Evolutionary conservation across 164 flowering plant genomes (phyloP).

Genomic region (Brasenia schreberi): DNA sequence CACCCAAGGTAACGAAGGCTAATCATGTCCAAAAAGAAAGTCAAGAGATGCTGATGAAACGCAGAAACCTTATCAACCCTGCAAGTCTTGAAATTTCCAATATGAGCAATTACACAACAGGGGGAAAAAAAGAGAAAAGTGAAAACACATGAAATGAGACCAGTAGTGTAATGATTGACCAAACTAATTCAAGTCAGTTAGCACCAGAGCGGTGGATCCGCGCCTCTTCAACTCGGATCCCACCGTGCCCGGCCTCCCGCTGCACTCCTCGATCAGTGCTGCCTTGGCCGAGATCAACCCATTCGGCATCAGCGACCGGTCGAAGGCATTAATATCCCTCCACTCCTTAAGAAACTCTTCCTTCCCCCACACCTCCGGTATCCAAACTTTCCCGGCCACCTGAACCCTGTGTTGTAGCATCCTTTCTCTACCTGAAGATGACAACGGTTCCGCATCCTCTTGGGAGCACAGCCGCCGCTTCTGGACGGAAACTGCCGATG

Average conservation of each 20-base stretch:
- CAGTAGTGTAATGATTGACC: too few species aligned
- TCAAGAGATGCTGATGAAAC: too few species aligned
- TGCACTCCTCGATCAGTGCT: conserved; percentile 35
- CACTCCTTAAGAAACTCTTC: conserved; percentile 51
- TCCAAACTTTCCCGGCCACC: conserved; percentile 35
- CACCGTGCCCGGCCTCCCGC: conserved; percentile 11
- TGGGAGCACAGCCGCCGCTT: not conserved
- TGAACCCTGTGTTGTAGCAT: conserved; percentile 35
- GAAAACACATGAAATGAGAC: too few species aligned
- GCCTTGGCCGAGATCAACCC: conserved; percentile 36
- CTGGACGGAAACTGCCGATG: not conserved
- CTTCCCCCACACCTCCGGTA: conserved; percentile 62
- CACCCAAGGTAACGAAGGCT: too few species aligned
- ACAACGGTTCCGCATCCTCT: too few species aligned
- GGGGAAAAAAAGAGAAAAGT: too few species aligned
- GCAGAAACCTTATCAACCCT: too few species aligned
- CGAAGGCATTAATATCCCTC: conserved; percentile 43
- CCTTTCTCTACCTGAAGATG: conserved; percentile 24
- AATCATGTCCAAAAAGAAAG: too few species aligned
- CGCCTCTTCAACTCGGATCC: not conserved
- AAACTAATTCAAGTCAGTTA: not conserved
- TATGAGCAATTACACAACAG: too few species aligned
- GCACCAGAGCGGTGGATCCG: not conserved
- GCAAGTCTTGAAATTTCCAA: too few species aligned
- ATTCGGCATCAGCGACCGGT: conserved; percentile 27